A percentile compares a stretch with the other conserved stretches of the same genome.
Evolutionary conservation across 306 rosid genomes (phyloP).

Genomic region (Nissolia schottii): DNA sequence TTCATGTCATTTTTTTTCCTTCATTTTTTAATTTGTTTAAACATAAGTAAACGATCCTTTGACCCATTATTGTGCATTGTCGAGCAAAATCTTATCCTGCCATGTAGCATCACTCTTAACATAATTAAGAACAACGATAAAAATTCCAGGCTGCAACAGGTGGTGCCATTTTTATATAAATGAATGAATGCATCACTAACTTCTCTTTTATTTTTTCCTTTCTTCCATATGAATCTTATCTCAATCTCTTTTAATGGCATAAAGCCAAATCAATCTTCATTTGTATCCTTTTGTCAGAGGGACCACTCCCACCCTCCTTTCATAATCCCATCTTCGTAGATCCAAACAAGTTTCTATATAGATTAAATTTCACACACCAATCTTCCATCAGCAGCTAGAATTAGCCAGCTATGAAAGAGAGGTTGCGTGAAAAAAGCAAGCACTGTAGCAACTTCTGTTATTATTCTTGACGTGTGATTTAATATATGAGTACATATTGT

Average conservation of each 20-base stretch:
- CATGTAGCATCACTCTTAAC: too few species aligned
- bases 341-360: not conserved
- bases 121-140: too few species aligned
- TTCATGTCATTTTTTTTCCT: too few species aligned
- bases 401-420: not conserved
- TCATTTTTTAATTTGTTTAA: too few species aligned
- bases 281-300: not conserved
- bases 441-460: not conserved
- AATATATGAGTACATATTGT: not conserved
- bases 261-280: not conserved
- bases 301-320: not conserved
- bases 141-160: not conserved
- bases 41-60: too few species aligned
- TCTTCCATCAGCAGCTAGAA: not conserved
- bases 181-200: not conserved
- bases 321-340: not conserved
- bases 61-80: too few species aligned
- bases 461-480: not conserved
- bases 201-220: not conserved
- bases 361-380: not conserved
- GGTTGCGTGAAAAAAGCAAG: not conserved
- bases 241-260: not conserved
- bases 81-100: too few species aligned
- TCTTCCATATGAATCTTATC: not conserved
- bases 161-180: not conserved